These are phyloP conservation scores for Collybia sp. DNA, from an alignment of 768 basidiomycete genomes.

Conservation along the genomic window DNA sequence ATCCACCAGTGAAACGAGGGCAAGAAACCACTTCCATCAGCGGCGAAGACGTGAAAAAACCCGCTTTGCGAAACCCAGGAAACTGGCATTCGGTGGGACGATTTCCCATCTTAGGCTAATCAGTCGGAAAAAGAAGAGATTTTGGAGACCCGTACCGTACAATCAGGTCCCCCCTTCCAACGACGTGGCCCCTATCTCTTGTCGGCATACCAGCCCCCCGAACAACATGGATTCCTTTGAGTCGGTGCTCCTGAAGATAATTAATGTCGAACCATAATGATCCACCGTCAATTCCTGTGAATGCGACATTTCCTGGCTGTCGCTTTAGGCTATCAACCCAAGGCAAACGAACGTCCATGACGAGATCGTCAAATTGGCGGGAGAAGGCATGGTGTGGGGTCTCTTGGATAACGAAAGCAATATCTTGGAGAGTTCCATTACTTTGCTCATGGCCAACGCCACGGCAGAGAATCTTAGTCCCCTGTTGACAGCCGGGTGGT, in stretches of 20 bases:
- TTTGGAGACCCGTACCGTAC: constrained; percentile 11
- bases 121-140: no score
- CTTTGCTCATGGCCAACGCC: constrained; percentile 53
- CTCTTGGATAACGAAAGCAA: constrained; percentile 56
- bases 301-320: constrained; percentile 39
- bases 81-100: no score
- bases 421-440: constrained; percentile 53
- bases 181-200: constrained; percentile 31
- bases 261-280: constrained; percentile 43
- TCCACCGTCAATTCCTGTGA: constrained; percentile 49
- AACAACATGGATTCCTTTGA: constrained; percentile 39
- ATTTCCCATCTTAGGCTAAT: no score
- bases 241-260: constrained; percentile 35
- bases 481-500: constrained; percentile 55
- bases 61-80: no score
- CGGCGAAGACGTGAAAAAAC: no score
- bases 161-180: constrained; percentile 38
- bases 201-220: constrained; percentile 58
- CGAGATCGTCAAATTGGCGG: constrained; percentile 45
- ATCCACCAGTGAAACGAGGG: no score
- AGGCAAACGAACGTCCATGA: constrained; percentile 45
- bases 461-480: constrained; percentile 50
- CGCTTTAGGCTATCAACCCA: constrained; percentile 45
- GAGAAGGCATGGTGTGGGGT: constrained; percentile 45
- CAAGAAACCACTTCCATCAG: no score